These are phyloP conservation scores for Coccomyxa sp. DNA, from an alignment of 139 green algal species.

Conservation along the genomic window DNA sequence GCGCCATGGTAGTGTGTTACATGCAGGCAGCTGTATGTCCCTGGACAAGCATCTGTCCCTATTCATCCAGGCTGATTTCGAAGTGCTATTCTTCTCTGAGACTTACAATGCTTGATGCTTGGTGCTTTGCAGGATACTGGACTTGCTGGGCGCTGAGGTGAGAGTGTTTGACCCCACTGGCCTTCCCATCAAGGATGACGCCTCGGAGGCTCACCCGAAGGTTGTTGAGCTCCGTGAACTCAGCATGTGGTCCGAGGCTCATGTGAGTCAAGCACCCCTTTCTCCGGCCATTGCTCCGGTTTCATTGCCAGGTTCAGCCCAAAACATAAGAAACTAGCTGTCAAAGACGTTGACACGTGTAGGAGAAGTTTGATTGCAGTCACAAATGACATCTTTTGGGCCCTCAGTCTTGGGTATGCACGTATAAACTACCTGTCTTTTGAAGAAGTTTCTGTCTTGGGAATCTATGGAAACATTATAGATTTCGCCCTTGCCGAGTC, in stretches of 20 bases:
- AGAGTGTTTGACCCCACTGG: slow-evolving; percentile 13
- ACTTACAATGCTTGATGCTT: background rate
- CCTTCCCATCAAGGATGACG: slow-evolving; percentile 21
- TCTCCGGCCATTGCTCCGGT: background rate
- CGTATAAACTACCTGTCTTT: no score
- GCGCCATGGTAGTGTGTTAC: no score
- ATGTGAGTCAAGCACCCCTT: slow-evolving; percentile 1
- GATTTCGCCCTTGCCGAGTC: no score
- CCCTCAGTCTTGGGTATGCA: no score
- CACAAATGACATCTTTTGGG: no score
- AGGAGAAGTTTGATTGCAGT: no score
- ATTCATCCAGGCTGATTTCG: background rate
- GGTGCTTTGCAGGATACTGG: slow-evolving; percentile 11
- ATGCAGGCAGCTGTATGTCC: no score
- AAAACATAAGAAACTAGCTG: no score
- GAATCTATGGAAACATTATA: no score
- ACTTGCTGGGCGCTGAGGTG: slow-evolving; percentile 19
- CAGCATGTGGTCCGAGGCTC: slow-evolving; percentile 15
- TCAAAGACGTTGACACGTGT: background rate
- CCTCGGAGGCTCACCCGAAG: slow-evolving; percentile 14
- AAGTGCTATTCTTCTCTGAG: background rate
- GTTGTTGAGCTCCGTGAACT: slow-evolving; percentile 21
- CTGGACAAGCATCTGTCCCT: no score
- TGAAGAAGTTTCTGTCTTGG: no score
- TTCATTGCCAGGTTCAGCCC: no score